phyloP scores from a whole-genome alignment of 495 filamentous ascomycete genomes.

The Aspergillus sparsus region DNA sequence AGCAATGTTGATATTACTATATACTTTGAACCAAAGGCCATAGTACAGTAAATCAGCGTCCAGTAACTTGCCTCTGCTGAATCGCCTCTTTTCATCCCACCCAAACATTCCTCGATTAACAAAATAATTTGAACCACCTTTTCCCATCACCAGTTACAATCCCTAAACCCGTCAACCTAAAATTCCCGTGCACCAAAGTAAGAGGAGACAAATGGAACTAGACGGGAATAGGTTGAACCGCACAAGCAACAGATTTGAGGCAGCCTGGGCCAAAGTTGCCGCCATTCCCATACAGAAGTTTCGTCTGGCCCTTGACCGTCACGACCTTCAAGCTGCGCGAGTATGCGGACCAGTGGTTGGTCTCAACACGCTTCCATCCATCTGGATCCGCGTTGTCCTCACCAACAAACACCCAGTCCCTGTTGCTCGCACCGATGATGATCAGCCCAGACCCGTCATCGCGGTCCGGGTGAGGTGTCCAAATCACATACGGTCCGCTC shows the following conservation, averaged over 20 bases:
- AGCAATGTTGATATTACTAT: too few relatives aligned
- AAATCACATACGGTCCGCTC: constrained; percentile 12
- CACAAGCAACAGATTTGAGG: constrained; percentile 13
- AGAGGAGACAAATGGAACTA: too few relatives aligned
- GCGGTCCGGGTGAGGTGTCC: constrained; percentile 8
- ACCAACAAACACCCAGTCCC: constrained; percentile 13
- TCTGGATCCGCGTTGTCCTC: constrained; percentile 14
- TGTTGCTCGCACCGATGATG: constrained; percentile 1
- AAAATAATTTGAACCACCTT: too few relatives aligned
- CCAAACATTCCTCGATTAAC: too few relatives aligned
- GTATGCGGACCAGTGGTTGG: constrained; percentile 11
- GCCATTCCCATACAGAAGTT: constrained; percentile 16
- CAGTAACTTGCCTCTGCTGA: too few relatives aligned
- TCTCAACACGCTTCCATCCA: constrained; percentile 14
- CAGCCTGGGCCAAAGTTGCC: constrained; percentile 14
- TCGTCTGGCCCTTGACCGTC: constrained; percentile 8
- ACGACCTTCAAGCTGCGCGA: constrained; percentile 18
- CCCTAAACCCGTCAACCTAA: too few relatives aligned
- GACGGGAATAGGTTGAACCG: constrained; percentile 3
- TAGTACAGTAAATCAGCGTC: too few relatives aligned
- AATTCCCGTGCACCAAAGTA: too few relatives aligned
- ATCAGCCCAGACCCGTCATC: constrained; percentile 17
- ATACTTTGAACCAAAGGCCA: too few relatives aligned
- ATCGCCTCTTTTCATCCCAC: too few relatives aligned
- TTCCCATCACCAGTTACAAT: too few relatives aligned